A percentile compares a stretch with the other conserved stretches of the same genome.
These are phyloP conservation scores for Discostella stelligera DNA, from an alignment of 352 stramenopile species.

Conservation along the genomic window DNA sequence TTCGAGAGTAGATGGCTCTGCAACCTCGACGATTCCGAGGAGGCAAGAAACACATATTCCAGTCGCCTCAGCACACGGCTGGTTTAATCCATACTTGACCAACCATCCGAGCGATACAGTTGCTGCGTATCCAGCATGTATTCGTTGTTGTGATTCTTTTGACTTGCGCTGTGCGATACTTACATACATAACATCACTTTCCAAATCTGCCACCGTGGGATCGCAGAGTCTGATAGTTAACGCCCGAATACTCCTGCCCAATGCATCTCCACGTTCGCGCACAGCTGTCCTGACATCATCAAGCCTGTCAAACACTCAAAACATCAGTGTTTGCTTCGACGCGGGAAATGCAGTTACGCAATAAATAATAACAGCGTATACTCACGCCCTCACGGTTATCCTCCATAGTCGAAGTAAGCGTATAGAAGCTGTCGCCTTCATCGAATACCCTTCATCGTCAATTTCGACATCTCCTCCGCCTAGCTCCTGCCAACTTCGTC, in stretches of 20 bases:
- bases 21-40: conserved; percentile 70
- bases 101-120: conserved; percentile 71
- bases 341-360: background rate
- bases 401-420: conserved; percentile 71
- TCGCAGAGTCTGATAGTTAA: conserved; percentile 72
- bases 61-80: conserved; percentile 68
- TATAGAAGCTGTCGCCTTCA: conserved; percentile 45
- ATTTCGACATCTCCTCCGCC: conserved; percentile 67
- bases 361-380: conserved; percentile 26
- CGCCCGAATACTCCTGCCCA: conserved; percentile 61
- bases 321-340: background rate
- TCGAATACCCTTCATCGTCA: conserved; percentile 61
- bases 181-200: conserved; percentile 33
- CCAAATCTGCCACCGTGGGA: conserved; percentile 19
- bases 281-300: conserved; percentile 68
- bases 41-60: conserved; percentile 73
- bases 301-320: background rate
- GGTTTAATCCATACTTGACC: conserved; percentile 74
- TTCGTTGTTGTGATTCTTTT: conserved; percentile 36
- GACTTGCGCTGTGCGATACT: conserved; percentile 28
- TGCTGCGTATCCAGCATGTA: conserved; percentile 52
- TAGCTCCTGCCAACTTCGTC: conserved; percentile 73
- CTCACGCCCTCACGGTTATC: conserved; percentile 56
- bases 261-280: conserved; percentile 65
- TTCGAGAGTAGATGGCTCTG: conserved; percentile 64